Conservation (phyloP, 768 basidiomycete species). For the Phlegmacium glaucopus region DNA sequence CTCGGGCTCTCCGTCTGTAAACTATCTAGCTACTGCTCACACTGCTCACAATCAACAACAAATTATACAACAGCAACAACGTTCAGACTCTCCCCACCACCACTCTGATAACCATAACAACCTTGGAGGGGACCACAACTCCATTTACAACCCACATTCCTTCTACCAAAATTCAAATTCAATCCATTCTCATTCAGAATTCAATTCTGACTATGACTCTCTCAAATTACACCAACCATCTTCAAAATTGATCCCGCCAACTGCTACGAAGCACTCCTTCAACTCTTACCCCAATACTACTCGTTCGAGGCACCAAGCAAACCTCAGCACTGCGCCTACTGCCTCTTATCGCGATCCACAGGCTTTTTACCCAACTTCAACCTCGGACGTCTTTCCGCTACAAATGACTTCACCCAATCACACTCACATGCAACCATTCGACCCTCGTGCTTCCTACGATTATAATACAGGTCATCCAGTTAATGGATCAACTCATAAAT, state of each 20-base stretch:
- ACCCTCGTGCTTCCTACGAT: slow-evolving; percentile 34
- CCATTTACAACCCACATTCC: slow-evolving; percentile 5
- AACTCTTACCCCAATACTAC: slow-evolving; percentile 40
- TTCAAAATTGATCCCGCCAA: slow-evolving; percentile 22
- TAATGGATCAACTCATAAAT: slow-evolving; percentile 28
- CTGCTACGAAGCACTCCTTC: slow-evolving; percentile 31
- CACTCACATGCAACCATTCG: slow-evolving; percentile 34
- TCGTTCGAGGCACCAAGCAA: slow-evolving; percentile 37
- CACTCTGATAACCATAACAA: slow-evolving; percentile 3
- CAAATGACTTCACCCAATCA: slow-evolving; percentile 38
- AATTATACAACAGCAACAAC: not conserved
- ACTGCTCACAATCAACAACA: slow-evolving; percentile 43
- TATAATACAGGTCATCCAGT: slow-evolving; percentile 19
- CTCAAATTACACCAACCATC: slow-evolving; percentile 30
- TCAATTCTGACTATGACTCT: slow-evolving; percentile 34
- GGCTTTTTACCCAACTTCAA: slow-evolving; percentile 27
- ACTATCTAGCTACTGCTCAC: slow-evolving; percentile 42
- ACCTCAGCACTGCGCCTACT: slow-evolving; percentile 20
- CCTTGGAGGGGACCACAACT: slow-evolving; percentile 19
- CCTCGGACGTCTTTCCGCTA: slow-evolving; percentile 32
- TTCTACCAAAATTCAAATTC: slow-evolving; percentile 31
- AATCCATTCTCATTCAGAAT: slow-evolving; percentile 37
- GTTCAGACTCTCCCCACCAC: not conserved
- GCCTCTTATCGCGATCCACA: slow-evolving; percentile 32
- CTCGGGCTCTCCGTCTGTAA: slow-evolving; percentile 51